Evolutionary conservation across 306 rosid genomes (phyloP), one percentile per base, ranked within the genome.

Genomic region (Luffa aegyptiaca): DNA sequence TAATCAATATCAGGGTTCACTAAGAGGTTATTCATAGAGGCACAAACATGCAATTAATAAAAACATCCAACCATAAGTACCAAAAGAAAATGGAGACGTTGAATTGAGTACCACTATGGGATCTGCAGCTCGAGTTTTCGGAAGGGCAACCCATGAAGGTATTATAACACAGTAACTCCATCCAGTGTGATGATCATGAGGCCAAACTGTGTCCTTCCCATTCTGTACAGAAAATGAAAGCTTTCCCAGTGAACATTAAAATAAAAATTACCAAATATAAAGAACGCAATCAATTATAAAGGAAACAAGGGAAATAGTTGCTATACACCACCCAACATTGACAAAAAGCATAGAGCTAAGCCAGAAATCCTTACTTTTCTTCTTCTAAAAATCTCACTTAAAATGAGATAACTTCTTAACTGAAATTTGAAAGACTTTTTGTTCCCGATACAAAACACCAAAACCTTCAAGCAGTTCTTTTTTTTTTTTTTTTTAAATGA

Each of bases 151-250:
- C 95, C 95, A 92, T 1, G 98, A 92, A 87, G 97, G 97, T 85
- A 95, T 65, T 0, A 90, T 82, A 37, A 90, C 84, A 61, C 92
- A 90, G 84, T 91, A 95, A 80, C 92, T 89, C 98, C 98, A 95
- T 82, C 87, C 90, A 10, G 84, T 69, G 44, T 48, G 92, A 74
- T 92, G 87, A 85, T 89, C 88, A 71, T 86, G 91, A 2, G 97
- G 97, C 98, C 97, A 91, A 80, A 92, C 80, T 57, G 97, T 84
- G 82, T 88, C 79, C 65, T 88, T 84, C 20, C 97, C 98, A 12
- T 85, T 88, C 97, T 89, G 49, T 33, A 53, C 17, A 75, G 36
- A 18, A 52, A 75, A 53, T 71, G 16, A 51, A 51, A 51, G 41
- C 42, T 51, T 74, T 74, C 46, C 31, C 2, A 51, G 78, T 74